Evolutionary conservation across 768 basidiomycete genomes (phyloP).

Genomic region (Phlebiopsis flavidoalba): DNA sequence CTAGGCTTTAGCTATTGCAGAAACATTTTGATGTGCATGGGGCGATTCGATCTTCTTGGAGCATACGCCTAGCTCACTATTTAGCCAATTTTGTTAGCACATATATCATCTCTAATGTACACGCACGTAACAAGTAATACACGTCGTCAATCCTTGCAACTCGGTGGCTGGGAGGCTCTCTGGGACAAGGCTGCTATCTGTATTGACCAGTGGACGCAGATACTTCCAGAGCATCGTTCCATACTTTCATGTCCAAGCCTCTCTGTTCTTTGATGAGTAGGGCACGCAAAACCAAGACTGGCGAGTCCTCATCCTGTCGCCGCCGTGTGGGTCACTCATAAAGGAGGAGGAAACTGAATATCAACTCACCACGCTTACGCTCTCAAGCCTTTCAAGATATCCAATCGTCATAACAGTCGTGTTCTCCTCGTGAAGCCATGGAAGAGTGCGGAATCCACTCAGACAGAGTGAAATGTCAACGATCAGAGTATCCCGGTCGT

Average conservation of each 20-base stretch:
- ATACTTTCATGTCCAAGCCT: conserved; percentile 44
- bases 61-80: not conserved
- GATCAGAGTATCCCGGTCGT: conserved; percentile 44
- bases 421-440: conserved; percentile 53
- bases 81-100: not conserved
- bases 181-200: not conserved
- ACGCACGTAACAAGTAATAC: not conserved
- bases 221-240: conserved; percentile 32
- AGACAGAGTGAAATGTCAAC: conserved; percentile 55
- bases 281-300: conserved; percentile 47
- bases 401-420: conserved; percentile 51
- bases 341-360: not conserved
- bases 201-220: not conserved
- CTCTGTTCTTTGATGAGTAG: conserved; percentile 41
- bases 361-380: conserved; percentile 15
- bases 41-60: not conserved
- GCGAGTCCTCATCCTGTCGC: conserved; percentile 28
- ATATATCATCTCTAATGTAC: not conserved
- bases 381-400: conserved; percentile 43
- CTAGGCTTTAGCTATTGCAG: not conserved
- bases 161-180: not conserved
- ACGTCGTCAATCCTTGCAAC: not conserved
- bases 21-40: not conserved
- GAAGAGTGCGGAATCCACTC: conserved; percentile 21
- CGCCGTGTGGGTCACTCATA: conserved; percentile 4